Base-by-base conservation (phyloP, 768 basidiomycete genomes). In the Melanogaster broomeanus region DNA sequence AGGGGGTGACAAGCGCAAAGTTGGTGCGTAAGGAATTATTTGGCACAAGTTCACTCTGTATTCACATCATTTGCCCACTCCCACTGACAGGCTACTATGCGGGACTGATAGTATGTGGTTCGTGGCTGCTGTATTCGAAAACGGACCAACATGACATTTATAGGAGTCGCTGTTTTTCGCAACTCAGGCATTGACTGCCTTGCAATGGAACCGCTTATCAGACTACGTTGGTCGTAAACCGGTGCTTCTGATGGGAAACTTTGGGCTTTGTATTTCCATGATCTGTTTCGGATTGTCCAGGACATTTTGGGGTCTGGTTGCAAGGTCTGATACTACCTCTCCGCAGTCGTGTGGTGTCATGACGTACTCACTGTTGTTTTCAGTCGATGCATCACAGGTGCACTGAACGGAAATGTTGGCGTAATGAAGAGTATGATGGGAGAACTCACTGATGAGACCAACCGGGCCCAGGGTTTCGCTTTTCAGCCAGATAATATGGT, bases 41-140 rank as follows among this genome's bases (percentile, higher is more conserved):
- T 11, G 3, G 2, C 35, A 18, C 12, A 9, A 40, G 6, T 18
- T 22, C 7, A 19, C 39, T 12, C 7, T 12, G 10, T 18, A 13
- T 22, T 19, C 18, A 40, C 12, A 15, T n/a, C n/a, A n/a, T 18
- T 37, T 13, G 77, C 55, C n/a, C n/a, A n/a, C n/a, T n/a, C n/a
- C n/a, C n/a, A n/a, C n/a, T n/a, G n/a, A 82, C 87, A 11, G 87
- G 86, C 24, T 85, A 87, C 63, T 88, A 88, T 62, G 86, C 85
- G 37, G 88, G 87, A 6, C 53, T 88, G 15, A 76, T 90, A 74
- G 87, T 88, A 50, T 22, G 74, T 56, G 28, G 6, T 55, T 61
- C 30, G 2, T 7, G 6, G 21, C n/a, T 16, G 13, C 37, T 30
- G 16, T 16, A n/a, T 34, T 15, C 34, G 3, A 35, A 8, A 3